A percentile compares a stretch with the other conserved stretches of the same genome.
phyloP scores from a whole-genome alignment of 495 filamentous ascomycete species.

The Astrothelium macrocarpum region DNA sequence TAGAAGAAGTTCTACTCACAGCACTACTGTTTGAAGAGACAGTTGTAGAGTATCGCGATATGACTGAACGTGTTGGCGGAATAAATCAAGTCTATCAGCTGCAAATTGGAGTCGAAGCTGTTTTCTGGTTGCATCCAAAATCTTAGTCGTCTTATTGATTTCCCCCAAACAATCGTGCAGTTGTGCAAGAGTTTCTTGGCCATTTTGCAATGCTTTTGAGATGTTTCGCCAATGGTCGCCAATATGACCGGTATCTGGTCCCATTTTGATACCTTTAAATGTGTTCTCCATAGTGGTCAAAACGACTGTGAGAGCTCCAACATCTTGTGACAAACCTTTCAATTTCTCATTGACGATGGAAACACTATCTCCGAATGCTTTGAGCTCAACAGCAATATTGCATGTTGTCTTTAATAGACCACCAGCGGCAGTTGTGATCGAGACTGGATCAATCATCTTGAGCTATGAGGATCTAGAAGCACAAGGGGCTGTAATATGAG shows the following conservation, averaged over 20 bases:
- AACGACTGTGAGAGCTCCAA: conserved; percentile 15
- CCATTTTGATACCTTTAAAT: conserved; percentile 9
- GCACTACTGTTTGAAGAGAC: conserved; percentile 16
- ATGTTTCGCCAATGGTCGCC: conserved; percentile 18
- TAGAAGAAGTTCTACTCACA: conserved; percentile 15
- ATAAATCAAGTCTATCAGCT: conserved; percentile 11
- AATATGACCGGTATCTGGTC: conserved; percentile 14
- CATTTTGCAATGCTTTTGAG: conserved; percentile 9
- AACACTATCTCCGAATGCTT: conserved; percentile 18
- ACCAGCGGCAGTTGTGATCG: conserved; percentile 12
- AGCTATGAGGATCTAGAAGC: no score
- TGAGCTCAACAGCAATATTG: conserved; percentile 11
- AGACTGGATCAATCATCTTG: conserved; percentile 19
- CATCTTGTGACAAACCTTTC: conserved; percentile 12
- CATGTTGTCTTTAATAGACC: conserved; percentile 13
- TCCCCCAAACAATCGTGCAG: conserved; percentile 7
- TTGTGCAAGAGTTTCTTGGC: conserved; percentile 10
- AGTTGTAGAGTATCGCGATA: conserved; percentile 17
- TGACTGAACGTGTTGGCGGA: conserved; percentile 13
- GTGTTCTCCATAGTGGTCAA: conserved; percentile 18
- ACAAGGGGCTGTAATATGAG: background rate
- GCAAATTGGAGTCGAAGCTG: conserved; percentile 16
- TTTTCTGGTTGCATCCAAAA: conserved; percentile 15
- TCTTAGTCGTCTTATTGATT: conserved; percentile 11
- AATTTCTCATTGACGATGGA: conserved; percentile 12